phyloP scores from a whole-genome alignment of 2,329 filamentous ascomycete species.

The Colletotrichum plurivorum region DNA sequence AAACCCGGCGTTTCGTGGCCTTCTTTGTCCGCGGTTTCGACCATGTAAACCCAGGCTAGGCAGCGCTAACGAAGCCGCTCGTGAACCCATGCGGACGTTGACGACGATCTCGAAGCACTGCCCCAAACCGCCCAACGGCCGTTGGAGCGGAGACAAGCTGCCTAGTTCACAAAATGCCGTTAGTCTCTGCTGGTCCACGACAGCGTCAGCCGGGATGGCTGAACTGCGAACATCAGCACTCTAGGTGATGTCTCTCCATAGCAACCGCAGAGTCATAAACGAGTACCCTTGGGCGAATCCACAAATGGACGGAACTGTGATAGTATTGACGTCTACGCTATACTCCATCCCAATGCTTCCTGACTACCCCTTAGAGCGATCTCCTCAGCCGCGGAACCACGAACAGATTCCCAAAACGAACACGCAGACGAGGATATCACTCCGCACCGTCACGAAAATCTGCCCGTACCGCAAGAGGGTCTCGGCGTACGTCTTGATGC shows the following conservation, averaged over 20 bases:
- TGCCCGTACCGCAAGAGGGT: conserved; percentile 75
- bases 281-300: neutral
- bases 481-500: conserved; percentile 73
- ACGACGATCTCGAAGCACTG: neutral
- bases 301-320: neutral
- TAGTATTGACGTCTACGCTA: neutral
- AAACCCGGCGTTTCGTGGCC: neutral
- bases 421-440: conserved; percentile 81
- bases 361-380: neutral
- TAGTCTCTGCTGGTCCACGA: too few relatives aligned
- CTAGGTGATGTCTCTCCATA: too few relatives aligned
- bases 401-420: conserved; percentile 78
- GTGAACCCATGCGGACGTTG: neutral
- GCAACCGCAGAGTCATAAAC: too few relatives aligned
- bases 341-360: neutral
- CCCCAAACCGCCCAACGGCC: neutral
- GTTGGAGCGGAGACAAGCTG: neutral
- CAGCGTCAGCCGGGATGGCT: neutral
- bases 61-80: too few relatives aligned
- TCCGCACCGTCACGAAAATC: conserved; percentile 79
- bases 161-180: neutral
- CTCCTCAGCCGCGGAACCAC: conserved; percentile 55
- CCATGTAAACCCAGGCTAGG: neutral
- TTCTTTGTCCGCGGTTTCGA: neutral
- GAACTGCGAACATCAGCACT: too few relatives aligned